These are phyloP conservation scores for Trichophyton equinum DNA, from an alignment of 2,329 filamentous ascomycete species.

Conservation along the genomic window DNA sequence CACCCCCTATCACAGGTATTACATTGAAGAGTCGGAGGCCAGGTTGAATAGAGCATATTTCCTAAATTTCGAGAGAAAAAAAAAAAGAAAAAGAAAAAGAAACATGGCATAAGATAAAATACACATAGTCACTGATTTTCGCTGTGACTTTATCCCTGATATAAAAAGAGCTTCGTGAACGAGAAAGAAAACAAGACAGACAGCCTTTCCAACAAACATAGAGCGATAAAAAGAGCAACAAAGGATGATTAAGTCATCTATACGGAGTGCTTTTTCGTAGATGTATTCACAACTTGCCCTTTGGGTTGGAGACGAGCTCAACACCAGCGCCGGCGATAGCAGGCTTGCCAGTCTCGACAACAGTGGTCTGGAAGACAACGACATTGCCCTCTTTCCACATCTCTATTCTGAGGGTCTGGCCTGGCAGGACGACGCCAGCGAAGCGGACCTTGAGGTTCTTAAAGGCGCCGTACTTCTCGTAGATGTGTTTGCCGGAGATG, in stretches of 20 bases:
- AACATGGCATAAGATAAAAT: neutral
- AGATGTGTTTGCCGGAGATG: slow-evolving; percentile 78
- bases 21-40: neutral
- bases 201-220: neutral
- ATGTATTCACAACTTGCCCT: slow-evolving; percentile 11
- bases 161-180: neutral
- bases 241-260: neutral
- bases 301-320: slow-evolving; percentile 40
- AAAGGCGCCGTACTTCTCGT: slow-evolving; percentile 67
- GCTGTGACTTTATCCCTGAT: neutral
- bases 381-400: slow-evolving; percentile 82
- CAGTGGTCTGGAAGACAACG: slow-evolving; percentile 73
- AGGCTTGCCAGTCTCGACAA: slow-evolving; percentile 85
- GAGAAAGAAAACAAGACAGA: neutral
- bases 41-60: neutral
- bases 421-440: slow-evolving; percentile 70
- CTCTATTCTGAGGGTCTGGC: slow-evolving; percentile 81
- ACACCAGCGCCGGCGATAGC: slow-evolving; percentile 71
- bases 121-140: neutral
- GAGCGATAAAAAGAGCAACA: neutral
- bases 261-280: neutral
- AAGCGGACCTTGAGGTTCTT: slow-evolving; percentile 91
- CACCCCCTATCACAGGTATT: neutral
- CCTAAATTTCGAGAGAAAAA: neutral
- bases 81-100: neutral